Evolutionary conservation across 805 yeast species (phyloP).

Genomic region (Teunomyces lycoperdinae): DNA sequence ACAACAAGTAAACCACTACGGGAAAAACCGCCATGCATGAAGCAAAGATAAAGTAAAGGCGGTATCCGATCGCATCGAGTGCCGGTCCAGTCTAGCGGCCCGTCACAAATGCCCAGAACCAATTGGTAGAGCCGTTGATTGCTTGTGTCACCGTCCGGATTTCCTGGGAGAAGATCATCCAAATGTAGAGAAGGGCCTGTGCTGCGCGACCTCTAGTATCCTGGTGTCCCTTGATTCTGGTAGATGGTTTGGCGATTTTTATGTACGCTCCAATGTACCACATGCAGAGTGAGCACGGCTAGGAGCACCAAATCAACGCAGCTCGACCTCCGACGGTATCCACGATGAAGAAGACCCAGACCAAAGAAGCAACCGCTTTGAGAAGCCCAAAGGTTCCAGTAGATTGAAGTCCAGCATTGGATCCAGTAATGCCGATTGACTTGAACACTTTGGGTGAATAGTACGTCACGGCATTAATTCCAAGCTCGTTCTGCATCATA

Average conservation of each 20-base stretch:
- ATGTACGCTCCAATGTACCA: slow-evolving; percentile 50
- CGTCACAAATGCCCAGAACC: slow-evolving; percentile 52
- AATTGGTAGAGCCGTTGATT: slow-evolving; percentile 43
- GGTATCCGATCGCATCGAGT: slow-evolving; percentile 41
- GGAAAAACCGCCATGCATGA: slow-evolving; percentile 25
- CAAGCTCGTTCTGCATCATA: slow-evolving; percentile 45
- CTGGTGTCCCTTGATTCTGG: slow-evolving; percentile 16
- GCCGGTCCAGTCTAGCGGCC: slow-evolving; percentile 47
- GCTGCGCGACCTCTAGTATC: slow-evolving; percentile 44
- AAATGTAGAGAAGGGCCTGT: slow-evolving; percentile 43
- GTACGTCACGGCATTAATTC: slow-evolving; percentile 50
- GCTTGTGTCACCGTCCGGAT: slow-evolving; percentile 43
- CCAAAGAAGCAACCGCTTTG: slow-evolving; percentile 42
- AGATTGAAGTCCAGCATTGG: slow-evolving; percentile 45
- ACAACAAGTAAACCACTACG: slow-evolving; percentile 26
- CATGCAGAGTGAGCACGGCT: slow-evolving; percentile 42
- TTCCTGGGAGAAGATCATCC: slow-evolving; percentile 46
- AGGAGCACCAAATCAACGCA: slow-evolving; percentile 36
- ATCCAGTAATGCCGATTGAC: slow-evolving; percentile 47
- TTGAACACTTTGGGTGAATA: slow-evolving; percentile 52
- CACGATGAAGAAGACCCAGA: slow-evolving; percentile 46
- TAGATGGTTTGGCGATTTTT: slow-evolving; percentile 34
- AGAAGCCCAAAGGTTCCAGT: slow-evolving; percentile 54
- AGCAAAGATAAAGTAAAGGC: slow-evolving; percentile 44
- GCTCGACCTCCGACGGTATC: slow-evolving; percentile 47